Conservation (phyloP, 805 yeast genomes). For the Yamadazyma nakazawae region DNA sequence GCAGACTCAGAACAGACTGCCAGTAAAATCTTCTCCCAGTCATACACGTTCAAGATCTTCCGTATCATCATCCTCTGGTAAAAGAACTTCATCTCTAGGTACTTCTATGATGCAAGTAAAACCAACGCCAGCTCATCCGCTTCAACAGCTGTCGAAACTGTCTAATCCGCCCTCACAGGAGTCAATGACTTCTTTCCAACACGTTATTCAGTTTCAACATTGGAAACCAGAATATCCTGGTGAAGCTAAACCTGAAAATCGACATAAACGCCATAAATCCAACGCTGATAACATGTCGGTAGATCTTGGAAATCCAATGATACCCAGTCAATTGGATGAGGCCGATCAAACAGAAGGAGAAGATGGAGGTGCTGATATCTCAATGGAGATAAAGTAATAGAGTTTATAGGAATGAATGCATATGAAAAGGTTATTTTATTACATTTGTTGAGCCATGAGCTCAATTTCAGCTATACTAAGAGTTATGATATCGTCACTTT, state of each 20-base stretch:
- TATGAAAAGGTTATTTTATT: not conserved
- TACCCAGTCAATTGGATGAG: not conserved
- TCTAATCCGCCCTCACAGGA: constrained; percentile 37
- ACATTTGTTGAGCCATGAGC: constrained; percentile 23
- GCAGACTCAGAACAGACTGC: constrained; percentile 1
- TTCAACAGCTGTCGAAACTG: constrained; percentile 28
- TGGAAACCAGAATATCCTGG: constrained; percentile 42
- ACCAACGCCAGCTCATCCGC: constrained; percentile 41
- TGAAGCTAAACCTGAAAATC: constrained; percentile 3
- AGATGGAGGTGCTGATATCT: constrained; percentile 9
- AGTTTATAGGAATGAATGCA: not conserved
- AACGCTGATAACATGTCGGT: constrained; percentile 27
- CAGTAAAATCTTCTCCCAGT: constrained; percentile 9
- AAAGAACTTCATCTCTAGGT: constrained; percentile 1
- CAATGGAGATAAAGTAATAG: constrained; percentile 9
- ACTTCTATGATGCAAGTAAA: constrained; percentile 40
- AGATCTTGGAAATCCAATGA: constrained; percentile 15
- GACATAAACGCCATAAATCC: constrained; percentile 39
- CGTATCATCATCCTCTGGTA: not conserved
- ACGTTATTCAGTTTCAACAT: constrained; percentile 54
- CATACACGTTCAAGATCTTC: constrained; percentile 21
- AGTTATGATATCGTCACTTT: constrained; percentile 31
- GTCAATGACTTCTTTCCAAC: constrained; percentile 47
- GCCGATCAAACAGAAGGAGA: not conserved
- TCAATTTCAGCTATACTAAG: constrained; percentile 57